Evolutionary conservation across 1,284 basidiomycete genomes (phyloP), one percentile per base, ranked within the genome.

Genomic region (Leccinum huronense): DNA sequence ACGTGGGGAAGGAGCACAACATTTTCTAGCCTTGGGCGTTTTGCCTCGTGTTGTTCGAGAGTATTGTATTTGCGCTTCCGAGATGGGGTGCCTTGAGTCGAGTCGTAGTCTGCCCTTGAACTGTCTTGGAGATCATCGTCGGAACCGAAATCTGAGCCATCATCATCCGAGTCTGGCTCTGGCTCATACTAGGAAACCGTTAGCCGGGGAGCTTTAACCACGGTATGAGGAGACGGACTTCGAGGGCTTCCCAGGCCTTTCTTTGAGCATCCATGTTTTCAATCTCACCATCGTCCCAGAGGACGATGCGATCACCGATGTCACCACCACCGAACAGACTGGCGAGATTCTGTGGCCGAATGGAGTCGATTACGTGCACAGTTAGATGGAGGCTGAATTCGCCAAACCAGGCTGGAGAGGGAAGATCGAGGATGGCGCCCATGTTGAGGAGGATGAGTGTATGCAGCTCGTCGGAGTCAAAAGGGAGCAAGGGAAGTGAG

Each of bases 291-390:
- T 98, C 95, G 67, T 95, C 94, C 95, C 95, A 97, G 0, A 97
- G 83, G 53, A 93, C 78, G 51, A 95, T 85, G 51, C 88, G 81
- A 65, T 93, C 88, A 1, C 84, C 86, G 61, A 85, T 86, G 63
- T 85, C 84, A 13, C 87, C 87, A 34, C 84, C 84, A 7, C 88
- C 88, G 75, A 97, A 99, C 33, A 98, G 79, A 78, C 91, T 98
- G 55, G 89, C 84, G 72, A 99, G 81, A 77, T 97, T 95, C 77
- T 93, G 90, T 5, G 97, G 97, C 45, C 97, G 85, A 60, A 91
- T 88, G 8, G 95, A 94, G 77, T 99, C 97, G 76, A 99, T 93
- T 71, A 99, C 88, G 79, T 99, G 97, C 34, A 95, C 85, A 19
- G 84, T 86, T 34, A 90, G 80, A 68, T 80, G 79, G 4, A 79